Conservation (phyloP, 192 early-diverging fungal genomes). For the Backusella sp. region DNA sequence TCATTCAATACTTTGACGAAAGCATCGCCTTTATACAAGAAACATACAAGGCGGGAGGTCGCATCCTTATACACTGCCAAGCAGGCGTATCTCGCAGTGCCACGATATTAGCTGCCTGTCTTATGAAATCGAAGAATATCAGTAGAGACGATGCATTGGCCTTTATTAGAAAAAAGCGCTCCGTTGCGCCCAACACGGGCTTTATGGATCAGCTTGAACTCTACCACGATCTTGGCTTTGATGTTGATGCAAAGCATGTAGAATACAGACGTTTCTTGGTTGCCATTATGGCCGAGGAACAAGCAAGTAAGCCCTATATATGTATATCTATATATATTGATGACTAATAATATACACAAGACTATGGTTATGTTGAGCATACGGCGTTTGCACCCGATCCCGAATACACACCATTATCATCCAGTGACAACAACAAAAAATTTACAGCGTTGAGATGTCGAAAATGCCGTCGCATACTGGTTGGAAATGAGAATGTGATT, state of each 20-base stretch:
- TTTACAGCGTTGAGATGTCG: constrained; percentile 47
- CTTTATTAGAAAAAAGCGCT: constrained; percentile 17
- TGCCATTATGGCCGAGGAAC: constrained; percentile 57
- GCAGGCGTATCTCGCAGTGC: constrained; percentile 72
- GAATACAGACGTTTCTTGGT: constrained; percentile 68
- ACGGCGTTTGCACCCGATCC: constrained; percentile 57
- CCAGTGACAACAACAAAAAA: constrained; percentile 7
- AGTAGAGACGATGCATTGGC: constrained; percentile 47
- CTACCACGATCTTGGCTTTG: constrained; percentile 58
- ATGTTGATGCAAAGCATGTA: constrained; percentile 49
- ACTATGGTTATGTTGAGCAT: constrained; percentile 54
- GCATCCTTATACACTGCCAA: constrained; percentile 69
- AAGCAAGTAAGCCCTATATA: constrained; percentile 31
- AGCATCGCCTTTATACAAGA: constrained; percentile 57
- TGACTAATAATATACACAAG: background rate
- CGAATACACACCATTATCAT: constrained; percentile 15
- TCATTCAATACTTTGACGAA: constrained; percentile 70
- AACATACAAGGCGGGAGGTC: constrained; percentile 43
- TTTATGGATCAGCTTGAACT: constrained; percentile 63
- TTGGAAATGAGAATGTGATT: constrained; percentile 62
- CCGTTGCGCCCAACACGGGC: constrained; percentile 56
- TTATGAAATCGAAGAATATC: constrained; percentile 59
- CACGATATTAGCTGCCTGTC: constrained; percentile 60
- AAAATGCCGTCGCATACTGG: constrained; percentile 62
- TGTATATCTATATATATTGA: too few species aligned